Conservation (phyloP, 805 yeast genomes). For the Ogataea methanolica region DNA sequence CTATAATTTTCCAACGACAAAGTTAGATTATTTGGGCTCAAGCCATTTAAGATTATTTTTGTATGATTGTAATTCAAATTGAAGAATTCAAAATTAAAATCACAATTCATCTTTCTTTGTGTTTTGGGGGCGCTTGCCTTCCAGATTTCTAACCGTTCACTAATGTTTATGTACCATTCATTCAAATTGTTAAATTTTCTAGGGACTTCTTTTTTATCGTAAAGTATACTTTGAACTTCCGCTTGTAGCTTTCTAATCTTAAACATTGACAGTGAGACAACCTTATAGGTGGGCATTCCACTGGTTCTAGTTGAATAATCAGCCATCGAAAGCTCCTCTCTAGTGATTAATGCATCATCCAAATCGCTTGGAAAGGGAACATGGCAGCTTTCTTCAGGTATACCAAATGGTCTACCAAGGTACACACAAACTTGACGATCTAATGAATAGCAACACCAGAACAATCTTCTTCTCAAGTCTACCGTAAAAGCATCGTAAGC, state of each 20-base stretch:
- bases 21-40: slow-evolving; percentile 63
- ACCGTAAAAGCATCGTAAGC: slow-evolving; percentile 47
- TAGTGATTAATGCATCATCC: slow-evolving; percentile 64
- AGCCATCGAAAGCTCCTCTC: slow-evolving; percentile 19
- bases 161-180: slow-evolving; percentile 61
- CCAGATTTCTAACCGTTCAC: slow-evolving; percentile 59
- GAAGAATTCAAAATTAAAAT: slow-evolving; percentile 67
- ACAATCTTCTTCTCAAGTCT: slow-evolving; percentile 70
- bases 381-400: slow-evolving; percentile 74
- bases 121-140: slow-evolving; percentile 50
- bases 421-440: slow-evolving; percentile 86
- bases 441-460: slow-evolving; percentile 86
- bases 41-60: slow-evolving; percentile 64
- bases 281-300: slow-evolving; percentile 52
- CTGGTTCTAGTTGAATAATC: slow-evolving; percentile 38
- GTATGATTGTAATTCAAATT: slow-evolving; percentile 76
- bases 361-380: slow-evolving; percentile 67
- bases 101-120: slow-evolving; percentile 60
- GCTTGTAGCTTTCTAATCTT: slow-evolving; percentile 70
- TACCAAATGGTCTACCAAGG: slow-evolving; percentile 82
- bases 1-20: slow-evolving; percentile 50
- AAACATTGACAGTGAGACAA: slow-evolving; percentile 63
- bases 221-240: slow-evolving; percentile 66
- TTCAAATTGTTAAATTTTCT: slow-evolving; percentile 47
- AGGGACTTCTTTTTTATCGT: slow-evolving; percentile 70